Conservation (phyloP, 495 filamentous ascomycete genomes). For the Penicillium roqueforti region DNA sequence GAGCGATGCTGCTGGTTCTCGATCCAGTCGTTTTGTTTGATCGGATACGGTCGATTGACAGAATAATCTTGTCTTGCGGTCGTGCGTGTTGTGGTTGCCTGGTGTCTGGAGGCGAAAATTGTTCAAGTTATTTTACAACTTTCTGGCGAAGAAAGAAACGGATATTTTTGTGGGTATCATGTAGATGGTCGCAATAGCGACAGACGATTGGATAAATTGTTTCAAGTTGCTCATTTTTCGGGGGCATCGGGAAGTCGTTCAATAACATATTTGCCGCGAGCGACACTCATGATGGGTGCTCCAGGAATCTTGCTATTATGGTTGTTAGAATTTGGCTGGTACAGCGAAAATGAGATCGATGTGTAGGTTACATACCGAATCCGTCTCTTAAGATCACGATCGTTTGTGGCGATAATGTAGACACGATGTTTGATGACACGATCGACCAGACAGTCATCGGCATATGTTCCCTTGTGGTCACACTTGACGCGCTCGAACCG, state of each 20-base stretch:
- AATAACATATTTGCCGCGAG: constrained; percentile 83
- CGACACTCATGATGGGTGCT: constrained; percentile 63
- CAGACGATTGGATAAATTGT: not conserved
- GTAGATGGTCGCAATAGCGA: not conserved
- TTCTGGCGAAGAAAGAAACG: not conserved
- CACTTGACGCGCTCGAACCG: constrained; percentile 80
- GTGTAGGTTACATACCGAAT: constrained; percentile 46
- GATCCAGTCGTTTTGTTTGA: not conserved
- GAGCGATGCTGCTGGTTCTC: not conserved
- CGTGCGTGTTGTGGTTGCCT: not conserved
- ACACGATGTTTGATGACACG: constrained; percentile 72
- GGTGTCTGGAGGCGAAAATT: not conserved
- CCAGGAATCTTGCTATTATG: constrained; percentile 34
- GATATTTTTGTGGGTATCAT: constrained; percentile 5
- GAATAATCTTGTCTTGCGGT: not conserved
- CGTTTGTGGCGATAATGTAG: constrained; percentile 89
- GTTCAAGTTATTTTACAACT: not conserved
- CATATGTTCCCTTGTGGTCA: constrained; percentile 86
- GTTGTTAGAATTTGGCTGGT: not conserved
- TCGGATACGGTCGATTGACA: not conserved
- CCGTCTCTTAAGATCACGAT: constrained; percentile 68
- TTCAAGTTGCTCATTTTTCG: constrained; percentile 19
- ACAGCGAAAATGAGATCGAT: not conserved
- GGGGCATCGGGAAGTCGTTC: constrained; percentile 80
- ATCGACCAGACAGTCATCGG: constrained; percentile 95